These are phyloP conservation scores for Talaromyces nanjingensis DNA, from an alignment of 495 filamentous ascomycete species.

Conservation along the genomic window DNA sequence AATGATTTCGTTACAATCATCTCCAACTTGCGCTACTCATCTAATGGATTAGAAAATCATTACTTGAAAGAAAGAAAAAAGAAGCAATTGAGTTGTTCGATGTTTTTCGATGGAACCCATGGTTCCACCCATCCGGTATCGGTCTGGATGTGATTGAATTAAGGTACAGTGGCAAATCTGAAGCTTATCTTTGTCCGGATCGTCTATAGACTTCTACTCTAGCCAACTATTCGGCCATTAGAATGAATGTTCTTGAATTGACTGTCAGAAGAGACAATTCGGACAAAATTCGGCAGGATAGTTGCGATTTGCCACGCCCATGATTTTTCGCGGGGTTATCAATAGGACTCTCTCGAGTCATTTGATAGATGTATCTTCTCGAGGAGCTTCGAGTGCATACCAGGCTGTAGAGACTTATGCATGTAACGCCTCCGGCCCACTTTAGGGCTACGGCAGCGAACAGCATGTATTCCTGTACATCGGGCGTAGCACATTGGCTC, in stretches of 20 bases:
- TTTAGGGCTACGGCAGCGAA: background rate
- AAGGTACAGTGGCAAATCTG: slow-evolving; percentile 2
- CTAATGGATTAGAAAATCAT: background rate
- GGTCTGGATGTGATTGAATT: background rate
- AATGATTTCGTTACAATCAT: background rate
- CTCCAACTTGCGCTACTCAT: background rate
- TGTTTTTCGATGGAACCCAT: background rate
- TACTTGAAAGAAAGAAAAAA: background rate
- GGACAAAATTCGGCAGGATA: background rate
- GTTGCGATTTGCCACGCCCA: background rate
- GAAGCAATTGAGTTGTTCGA: background rate
- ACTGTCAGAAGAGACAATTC: background rate
- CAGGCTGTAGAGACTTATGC: background rate
- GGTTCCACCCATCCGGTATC: background rate
- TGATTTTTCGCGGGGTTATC: background rate
- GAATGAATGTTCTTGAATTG: background rate
- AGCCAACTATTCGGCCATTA: background rate
- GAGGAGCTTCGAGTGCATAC: background rate
- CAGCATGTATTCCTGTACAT: background rate
- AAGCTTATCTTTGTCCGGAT: background rate
- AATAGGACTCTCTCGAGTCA: background rate
- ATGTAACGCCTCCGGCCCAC: background rate
- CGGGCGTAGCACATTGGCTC: background rate
- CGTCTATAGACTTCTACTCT: background rate
- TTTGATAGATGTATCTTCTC: background rate